Evolutionary conservation across 164 flowering plant genomes (phyloP).

Genomic region (Vitis vinifera): ASM3070453v1 NC_081812.1:438501-439000

Average conservation of each 20-base stretch:
- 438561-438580: slow-evolving; percentile 39
- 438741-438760: background rate
- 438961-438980: too few relatives aligned
- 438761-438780: background rate
- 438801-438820: too few relatives aligned
- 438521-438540: slow-evolving; percentile 29
- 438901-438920: too few relatives aligned
- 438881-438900: too few relatives aligned
- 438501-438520: slow-evolving; percentile 24
- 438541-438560: slow-evolving; percentile 32
- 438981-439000: too few relatives aligned
- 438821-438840: too few relatives aligned
- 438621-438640: slow-evolving; percentile 56
- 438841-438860: too few relatives aligned
- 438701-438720: background rate
- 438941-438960: too few relatives aligned
- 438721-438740: background rate
- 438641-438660: slow-evolving; percentile 23
- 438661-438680: slow-evolving; percentile 34
- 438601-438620: slow-evolving; percentile 44
- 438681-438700: slow-evolving; percentile 38
- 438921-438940: too few relatives aligned
- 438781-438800: too few relatives aligned
- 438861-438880: too few relatives aligned
- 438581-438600: slow-evolving; percentile 49